Evolutionary conservation across 2,329 filamentous ascomycete species (phyloP).

Genomic region (Cladosporium colombiae): DNA sequence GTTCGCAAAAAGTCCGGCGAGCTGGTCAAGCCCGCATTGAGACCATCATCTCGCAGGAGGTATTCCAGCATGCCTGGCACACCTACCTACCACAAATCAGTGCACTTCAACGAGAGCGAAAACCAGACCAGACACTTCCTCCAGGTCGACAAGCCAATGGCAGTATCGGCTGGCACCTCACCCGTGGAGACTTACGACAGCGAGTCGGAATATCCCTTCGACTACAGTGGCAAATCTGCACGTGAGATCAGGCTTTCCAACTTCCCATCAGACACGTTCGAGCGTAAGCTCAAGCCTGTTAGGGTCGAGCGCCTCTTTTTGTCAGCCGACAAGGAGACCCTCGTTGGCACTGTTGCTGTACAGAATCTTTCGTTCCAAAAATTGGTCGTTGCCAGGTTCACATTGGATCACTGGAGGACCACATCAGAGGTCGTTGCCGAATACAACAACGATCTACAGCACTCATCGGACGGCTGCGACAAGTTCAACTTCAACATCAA

Average conservation of each 20-base stretch:
- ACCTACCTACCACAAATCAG: slow-evolving; percentile 90
- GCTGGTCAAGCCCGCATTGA: slow-evolving; percentile 86
- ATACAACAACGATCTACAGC: slow-evolving; percentile 75
- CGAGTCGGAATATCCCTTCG: slow-evolving; percentile 87
- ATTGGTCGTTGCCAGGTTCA: slow-evolving; percentile 86
- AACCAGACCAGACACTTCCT: slow-evolving; percentile 96
- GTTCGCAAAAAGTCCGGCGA: slow-evolving; percentile 98
- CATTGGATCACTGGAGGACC: slow-evolving; percentile 97
- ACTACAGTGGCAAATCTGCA: slow-evolving; percentile 62
- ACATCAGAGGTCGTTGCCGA: slow-evolving; percentile 93
- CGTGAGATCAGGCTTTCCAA: slow-evolving; percentile 87
- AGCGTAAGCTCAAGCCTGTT: slow-evolving; percentile 67
- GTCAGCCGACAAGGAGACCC: slow-evolving; percentile 80
- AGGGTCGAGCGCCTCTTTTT: slow-evolving; percentile 84
- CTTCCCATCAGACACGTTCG: slow-evolving; percentile 69
- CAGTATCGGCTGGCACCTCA: slow-evolving; percentile 91
- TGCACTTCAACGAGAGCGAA: slow-evolving; percentile 97
- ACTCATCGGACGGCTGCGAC: slow-evolving; percentile 66
- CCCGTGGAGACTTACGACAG: slow-evolving; percentile 86
- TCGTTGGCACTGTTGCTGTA: slow-evolving; percentile 81
- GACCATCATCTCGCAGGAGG: slow-evolving; percentile 74
- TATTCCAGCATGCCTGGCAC: slow-evolving; percentile 98
- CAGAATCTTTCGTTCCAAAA: slow-evolving; percentile 91
- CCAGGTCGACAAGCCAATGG: slow-evolving; percentile 90
- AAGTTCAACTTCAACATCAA: slow-evolving; percentile 94